These are phyloP conservation scores for Monosporascus sp. DNA, from an alignment of 2,329 filamentous ascomycete species.

Conservation along the genomic window DNA sequence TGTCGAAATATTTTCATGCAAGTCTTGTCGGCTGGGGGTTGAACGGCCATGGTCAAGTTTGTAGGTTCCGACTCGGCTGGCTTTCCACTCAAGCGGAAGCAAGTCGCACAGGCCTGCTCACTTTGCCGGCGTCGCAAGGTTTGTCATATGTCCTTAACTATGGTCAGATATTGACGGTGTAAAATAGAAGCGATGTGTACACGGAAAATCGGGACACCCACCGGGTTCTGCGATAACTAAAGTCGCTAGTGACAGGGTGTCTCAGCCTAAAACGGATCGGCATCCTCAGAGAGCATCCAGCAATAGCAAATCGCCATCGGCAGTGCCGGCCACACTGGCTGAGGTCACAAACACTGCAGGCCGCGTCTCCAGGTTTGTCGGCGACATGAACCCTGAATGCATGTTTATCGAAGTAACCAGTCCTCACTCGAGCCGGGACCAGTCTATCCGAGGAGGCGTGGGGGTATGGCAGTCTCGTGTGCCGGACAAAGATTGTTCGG, in stretches of 20 bases:
- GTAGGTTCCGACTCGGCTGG: constrained; percentile 49
- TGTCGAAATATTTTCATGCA: too few relatives aligned
- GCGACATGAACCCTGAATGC: constrained; percentile 54
- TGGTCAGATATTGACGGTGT: neutral
- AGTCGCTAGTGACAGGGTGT: neutral
- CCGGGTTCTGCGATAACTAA: neutral
- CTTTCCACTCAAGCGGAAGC: constrained; percentile 53
- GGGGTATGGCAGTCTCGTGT: constrained; percentile 46
- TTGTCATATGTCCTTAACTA: neutral
- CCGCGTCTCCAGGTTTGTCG: constrained; percentile 44
- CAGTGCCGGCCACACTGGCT: neutral
- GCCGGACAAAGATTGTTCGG: constrained; percentile 17
- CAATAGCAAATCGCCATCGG: neutral
- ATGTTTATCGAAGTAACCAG: constrained; percentile 52
- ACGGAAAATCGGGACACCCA: neutral
- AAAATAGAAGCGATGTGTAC: constrained; percentile 9
- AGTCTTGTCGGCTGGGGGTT: neutral
- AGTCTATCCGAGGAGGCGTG: constrained; percentile 45
- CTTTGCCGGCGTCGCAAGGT: constrained; percentile 52
- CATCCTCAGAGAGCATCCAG: neutral
- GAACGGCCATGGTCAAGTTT: constrained; percentile 43
- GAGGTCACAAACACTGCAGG: constrained; percentile 16
- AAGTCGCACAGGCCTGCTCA: constrained; percentile 53
- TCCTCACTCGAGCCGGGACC: constrained; percentile 28
- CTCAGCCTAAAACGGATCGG: neutral